Conservation (phyloP, 2,329 filamentous ascomycete species). For the Stachybotrys elegans region DNA sequence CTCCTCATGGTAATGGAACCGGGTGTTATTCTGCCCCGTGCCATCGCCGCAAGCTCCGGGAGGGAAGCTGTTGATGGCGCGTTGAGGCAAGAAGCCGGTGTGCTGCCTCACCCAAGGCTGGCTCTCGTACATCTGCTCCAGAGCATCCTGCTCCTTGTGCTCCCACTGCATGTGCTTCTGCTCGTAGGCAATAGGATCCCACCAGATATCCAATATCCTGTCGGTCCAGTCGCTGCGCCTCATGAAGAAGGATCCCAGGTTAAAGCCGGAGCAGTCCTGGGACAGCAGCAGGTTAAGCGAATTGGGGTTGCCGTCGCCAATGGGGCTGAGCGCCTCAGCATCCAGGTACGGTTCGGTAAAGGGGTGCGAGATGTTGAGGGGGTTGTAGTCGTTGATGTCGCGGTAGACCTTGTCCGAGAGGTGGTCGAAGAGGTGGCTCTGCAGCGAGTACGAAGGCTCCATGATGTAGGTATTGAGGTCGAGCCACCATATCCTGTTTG, state of each 20-base stretch:
- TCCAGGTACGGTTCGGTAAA: conserved; percentile 72
- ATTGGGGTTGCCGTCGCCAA: conserved; percentile 70
- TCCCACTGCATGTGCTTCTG: conserved; percentile 99
- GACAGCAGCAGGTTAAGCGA: conserved; percentile 86
- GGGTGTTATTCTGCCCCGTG: conserved; percentile 56
- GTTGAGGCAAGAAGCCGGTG: conserved; percentile 83
- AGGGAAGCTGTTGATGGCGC: conserved; percentile 92
- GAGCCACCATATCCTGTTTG: conserved; percentile 96
- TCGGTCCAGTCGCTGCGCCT: conserved; percentile 85
- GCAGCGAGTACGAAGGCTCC: conserved; percentile 88
- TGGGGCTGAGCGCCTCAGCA: conserved; percentile 60
- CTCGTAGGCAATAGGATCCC: conserved; percentile 96
- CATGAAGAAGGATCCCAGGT: conserved; percentile 92
- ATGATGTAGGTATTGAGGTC: conserved; percentile 97
- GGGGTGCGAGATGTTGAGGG: conserved; percentile 87
- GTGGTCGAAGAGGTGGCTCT: conserved; percentile 82
- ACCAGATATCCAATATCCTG: conserved; percentile 90
- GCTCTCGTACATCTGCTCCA: conserved; percentile 85
- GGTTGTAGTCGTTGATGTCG: conserved; percentile 95
- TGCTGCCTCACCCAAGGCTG: conserved; percentile 92
- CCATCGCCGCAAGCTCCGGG: conserved; percentile 80
- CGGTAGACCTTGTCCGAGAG: conserved; percentile 74
- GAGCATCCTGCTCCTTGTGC: conserved; percentile 94
- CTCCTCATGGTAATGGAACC: conserved; percentile 78
- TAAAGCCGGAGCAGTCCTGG: conserved; percentile 95